phyloP scores from a whole-genome alignment of 2,329 filamentous ascomycete genomes.

The Botrytis porri region DNA sequence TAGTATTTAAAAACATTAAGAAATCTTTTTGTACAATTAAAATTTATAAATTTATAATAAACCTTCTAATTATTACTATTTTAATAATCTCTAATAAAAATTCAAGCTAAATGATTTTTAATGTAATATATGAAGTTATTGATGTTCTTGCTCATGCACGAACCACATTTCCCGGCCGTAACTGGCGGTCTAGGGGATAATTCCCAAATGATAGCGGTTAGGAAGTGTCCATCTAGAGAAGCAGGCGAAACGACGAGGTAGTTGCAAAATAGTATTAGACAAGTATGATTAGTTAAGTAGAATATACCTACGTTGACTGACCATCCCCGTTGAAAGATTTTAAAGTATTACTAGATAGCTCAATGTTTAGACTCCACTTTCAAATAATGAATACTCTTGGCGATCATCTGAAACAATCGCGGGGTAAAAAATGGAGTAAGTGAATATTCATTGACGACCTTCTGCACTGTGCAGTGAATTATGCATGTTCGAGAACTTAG shows the following conservation, averaged over 20 bases:
- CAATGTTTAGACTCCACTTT: not conserved
- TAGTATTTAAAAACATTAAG: no score
- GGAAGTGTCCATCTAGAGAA: rapidly evolving
- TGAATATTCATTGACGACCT: not conserved
- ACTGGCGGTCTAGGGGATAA: no score
- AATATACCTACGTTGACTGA: not conserved
- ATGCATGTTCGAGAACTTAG: not conserved
- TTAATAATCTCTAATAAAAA: no score
- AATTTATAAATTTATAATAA: no score
- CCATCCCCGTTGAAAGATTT: not conserved
- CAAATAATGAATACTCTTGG: not conserved
- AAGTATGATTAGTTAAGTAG: not conserved
- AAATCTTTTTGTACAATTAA: no score
- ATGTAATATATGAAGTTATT: no score
- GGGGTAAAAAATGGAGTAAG: not conserved
- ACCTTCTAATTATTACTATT: no score
- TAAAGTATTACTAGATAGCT: not conserved
- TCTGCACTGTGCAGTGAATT: not conserved
- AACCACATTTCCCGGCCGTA: no score
- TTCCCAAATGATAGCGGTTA: not conserved
- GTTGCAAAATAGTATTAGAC: not conserved
- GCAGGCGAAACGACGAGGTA: rapidly evolving
- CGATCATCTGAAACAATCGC: not conserved
- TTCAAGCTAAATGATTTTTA: no score
- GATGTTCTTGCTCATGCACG: no score